Percentiles rank a stretch among this genome's conserved stretches.
phyloP scores from a whole-genome alignment of 768 basidiomycete species.

The Rubroboletus satanas region DNA sequence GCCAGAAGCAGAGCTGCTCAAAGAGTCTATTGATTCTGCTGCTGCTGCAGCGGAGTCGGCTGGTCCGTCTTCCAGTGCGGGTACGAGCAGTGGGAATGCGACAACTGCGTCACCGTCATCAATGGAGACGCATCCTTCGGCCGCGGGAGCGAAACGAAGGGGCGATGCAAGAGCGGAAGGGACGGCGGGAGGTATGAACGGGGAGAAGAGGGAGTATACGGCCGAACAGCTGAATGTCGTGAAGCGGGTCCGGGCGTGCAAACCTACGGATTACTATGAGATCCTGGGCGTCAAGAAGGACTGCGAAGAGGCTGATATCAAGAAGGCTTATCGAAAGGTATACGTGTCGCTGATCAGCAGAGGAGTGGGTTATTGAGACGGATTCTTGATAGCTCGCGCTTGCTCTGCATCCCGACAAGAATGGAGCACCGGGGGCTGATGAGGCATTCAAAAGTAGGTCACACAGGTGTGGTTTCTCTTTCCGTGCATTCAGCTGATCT shows the following conservation, averaged over 20 bases:
- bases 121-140: conserved; percentile 69
- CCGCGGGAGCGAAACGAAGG: conserved; percentile 68
- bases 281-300: conserved; percentile 77
- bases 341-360: conserved; percentile 21
- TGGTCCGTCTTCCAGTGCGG: conserved; percentile 37
- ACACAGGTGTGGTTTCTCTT: background rate
- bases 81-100: conserved; percentile 32
- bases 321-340: conserved; percentile 97
- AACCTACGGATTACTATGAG: conserved; percentile 89
- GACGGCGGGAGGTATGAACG: conserved; percentile 59
- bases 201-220: conserved; percentile 83
- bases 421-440: conserved; percentile 96
- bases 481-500: conserved; percentile 4
- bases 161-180: conserved; percentile 40
- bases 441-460: conserved; percentile 94
- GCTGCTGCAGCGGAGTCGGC: conserved; percentile 36
- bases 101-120: conserved; percentile 43
- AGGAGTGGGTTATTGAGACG: conserved; percentile 6
- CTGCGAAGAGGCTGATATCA: conserved; percentile 80
- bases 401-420: conserved; percentile 88
- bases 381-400: conserved; percentile 63
- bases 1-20: conserved; percentile 64
- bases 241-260: conserved; percentile 80
- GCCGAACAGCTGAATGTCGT: conserved; percentile 79
- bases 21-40: conserved; percentile 62